These are phyloP conservation scores for Bisporella sp. DNA, from an alignment of 2,329 filamentous ascomycete species.

Conservation along the genomic window DNA sequence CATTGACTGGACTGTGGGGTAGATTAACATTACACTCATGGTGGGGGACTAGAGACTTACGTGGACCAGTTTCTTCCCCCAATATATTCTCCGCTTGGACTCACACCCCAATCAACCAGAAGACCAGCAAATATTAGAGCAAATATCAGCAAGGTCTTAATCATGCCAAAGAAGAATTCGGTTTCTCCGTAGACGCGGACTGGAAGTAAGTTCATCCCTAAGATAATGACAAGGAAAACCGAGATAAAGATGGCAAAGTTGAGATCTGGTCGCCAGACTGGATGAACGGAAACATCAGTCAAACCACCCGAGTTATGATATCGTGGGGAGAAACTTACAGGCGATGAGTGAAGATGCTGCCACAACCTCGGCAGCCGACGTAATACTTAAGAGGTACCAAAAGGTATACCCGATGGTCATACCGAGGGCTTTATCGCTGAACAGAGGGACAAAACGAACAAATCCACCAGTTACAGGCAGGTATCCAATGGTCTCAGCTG, in stretches of 20 bases:
- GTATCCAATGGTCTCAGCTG: background rate
- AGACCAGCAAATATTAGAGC: background rate
- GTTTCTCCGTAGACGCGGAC: background rate
- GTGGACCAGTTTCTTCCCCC: background rate
- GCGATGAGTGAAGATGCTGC: background rate
- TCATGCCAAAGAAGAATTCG: background rate
- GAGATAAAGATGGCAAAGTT: background rate
- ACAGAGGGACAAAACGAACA: background rate
- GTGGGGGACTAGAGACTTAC: background rate
- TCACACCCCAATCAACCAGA: background rate
- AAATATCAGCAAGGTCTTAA: background rate
- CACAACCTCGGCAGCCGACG: background rate
- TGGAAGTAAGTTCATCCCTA: background rate
- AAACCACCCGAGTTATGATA: no score
- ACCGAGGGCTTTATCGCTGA: background rate
- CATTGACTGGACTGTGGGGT: background rate
- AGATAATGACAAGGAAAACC: background rate
- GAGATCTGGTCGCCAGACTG: background rate
- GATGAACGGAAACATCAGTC: no score
- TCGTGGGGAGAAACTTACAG: background rate
- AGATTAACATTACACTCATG: no score
- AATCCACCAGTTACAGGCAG: background rate
- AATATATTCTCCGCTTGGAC: background rate
- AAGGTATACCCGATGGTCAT: background rate
- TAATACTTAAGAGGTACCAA: background rate